Evolutionary conservation across 306 rosid genomes (phyloP), one percentile per base, ranked within the genome.

Genomic region (Rosa multiflora): DNA sequence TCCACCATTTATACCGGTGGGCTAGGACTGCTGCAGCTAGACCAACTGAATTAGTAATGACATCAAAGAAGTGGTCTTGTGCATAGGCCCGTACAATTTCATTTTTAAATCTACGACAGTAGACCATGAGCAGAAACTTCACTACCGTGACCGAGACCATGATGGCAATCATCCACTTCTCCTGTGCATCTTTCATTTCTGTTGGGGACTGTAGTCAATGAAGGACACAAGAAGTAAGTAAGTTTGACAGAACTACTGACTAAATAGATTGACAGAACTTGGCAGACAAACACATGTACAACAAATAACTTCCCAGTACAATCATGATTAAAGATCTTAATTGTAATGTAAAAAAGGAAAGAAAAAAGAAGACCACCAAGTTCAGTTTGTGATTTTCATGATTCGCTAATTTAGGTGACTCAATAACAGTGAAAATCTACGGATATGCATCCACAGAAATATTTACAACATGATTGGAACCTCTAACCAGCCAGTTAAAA

Each of bases 1-100:
- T 85, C 97, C 96, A 91, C 94, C 94, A 90, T 58, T 4, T 0
- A 77, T 67, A 87, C 74, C 80, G 87, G 84, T 78, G 84, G 63
- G 97, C 94, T 18, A 93, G 85, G 13, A 89, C 87, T 37, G 97
- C 97, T 76, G 97, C 96, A 67, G 88, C 91, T 81, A 90, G 82
- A 43, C 97, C 97, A n/a, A 93, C 89, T 0, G 96, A 89, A 84
- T 93, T 93, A 26, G 96, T 90, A 72, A 90, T 10, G 40, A 93
- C 97, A 71, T 92, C 96, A 8, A 92, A 92, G 0, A 90, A 32
- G 84, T 90, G 97, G 64, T 90, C 97, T 80, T 90, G 96, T 5
- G 96, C 96, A 78, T 90, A 92, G 10, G 96, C 88, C 80, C 85
- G 86, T 3, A 92, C 87, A 12, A 92, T 92, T 82, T 92, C 92